A percentile compares a stretch with the other conserved stretches of the same genome.
These are phyloP conservation scores for Crithidia mellificae DNA, from an alignment of 208 protist genomes.

Conservation along the genomic window DNA sequence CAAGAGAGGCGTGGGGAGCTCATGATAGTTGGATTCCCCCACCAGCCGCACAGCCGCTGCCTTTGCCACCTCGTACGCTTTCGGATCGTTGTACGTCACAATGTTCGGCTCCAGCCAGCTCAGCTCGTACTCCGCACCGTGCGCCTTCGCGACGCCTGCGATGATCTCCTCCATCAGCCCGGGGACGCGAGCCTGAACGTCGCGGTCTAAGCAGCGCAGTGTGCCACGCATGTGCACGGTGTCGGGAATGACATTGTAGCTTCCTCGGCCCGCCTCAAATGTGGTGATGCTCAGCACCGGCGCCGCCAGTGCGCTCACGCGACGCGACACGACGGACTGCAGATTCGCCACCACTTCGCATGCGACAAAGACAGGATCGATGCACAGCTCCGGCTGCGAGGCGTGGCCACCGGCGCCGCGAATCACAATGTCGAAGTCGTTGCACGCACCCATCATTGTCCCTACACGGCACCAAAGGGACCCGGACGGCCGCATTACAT, in stretches of 20 bases:
- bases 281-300: constrained; percentile 64
- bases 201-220: constrained; percentile 66
- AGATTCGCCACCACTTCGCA: constrained; percentile 55
- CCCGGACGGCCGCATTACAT: constrained; percentile 22
- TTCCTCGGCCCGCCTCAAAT: constrained; percentile 52
- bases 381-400: constrained; percentile 63
- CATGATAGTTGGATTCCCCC: constrained; percentile 46
- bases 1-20: constrained; percentile 49
- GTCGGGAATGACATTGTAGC: constrained; percentile 74
- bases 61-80: constrained; percentile 63
- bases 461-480: constrained; percentile 32
- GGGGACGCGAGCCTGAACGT: constrained; percentile 59
- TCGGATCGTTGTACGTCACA: constrained; percentile 77
- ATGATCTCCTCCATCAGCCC: constrained; percentile 72
- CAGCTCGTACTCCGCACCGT: constrained; percentile 60
- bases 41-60: constrained; percentile 50
- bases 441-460: constrained; percentile 48
- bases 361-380: constrained; percentile 65
- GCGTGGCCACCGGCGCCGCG: constrained; percentile 64
- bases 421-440: constrained; percentile 74
- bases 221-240: constrained; percentile 67
- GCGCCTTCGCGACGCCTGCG: constrained; percentile 60
- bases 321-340: constrained; percentile 66
- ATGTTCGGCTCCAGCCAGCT: constrained; percentile 85
- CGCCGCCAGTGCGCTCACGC: constrained; percentile 53